These are phyloP conservation scores for Lyophyllum semitale DNA, from an alignment of 768 basidiomycete genomes.

Conservation along the genomic window DNA sequence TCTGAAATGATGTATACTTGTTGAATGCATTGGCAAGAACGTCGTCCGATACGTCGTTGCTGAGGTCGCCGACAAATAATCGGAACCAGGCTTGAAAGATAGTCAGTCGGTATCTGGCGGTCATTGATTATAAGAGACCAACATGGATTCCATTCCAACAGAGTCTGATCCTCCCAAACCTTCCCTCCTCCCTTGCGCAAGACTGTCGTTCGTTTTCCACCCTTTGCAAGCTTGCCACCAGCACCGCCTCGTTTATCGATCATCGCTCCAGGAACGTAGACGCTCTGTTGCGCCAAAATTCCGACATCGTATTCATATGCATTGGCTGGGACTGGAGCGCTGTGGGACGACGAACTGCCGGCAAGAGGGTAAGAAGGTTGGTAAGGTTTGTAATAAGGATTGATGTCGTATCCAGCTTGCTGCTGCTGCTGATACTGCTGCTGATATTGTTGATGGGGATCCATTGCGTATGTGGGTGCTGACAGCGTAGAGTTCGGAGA, in stretches of 20 bases:
- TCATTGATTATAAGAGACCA: conserved; percentile 32
- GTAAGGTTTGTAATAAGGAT: conserved; percentile 83
- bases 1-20: conserved; percentile 91
- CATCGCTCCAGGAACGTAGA: conserved; percentile 90
- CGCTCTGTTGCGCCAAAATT: conserved; percentile 87
- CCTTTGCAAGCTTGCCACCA: conserved; percentile 84
- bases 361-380: conserved; percentile 69
- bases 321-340: conserved; percentile 82
- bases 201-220: conserved; percentile 91
- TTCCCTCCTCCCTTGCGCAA: conserved; percentile 94
- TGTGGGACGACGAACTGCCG: conserved; percentile 67
- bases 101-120: conserved; percentile 13
- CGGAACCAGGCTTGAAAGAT: conserved; percentile 84
- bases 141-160: conserved; percentile 98
- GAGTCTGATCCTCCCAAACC: conserved; percentile 97
- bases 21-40: conserved; percentile 91
- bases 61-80: conserved; percentile 95
- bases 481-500: conserved; percentile 1
- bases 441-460: conserved; percentile 49
- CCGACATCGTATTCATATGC: conserved; percentile 93
- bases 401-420: conserved; percentile 58
- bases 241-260: conserved; percentile 86
- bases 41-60: conserved; percentile 97
- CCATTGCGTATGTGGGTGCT: conserved; percentile 34
- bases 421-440: conserved; percentile 54